These are phyloP conservation scores for Lactarius trivialis DNA, from an alignment of 768 basidiomycete species.

Conservation along the genomic window DNA sequence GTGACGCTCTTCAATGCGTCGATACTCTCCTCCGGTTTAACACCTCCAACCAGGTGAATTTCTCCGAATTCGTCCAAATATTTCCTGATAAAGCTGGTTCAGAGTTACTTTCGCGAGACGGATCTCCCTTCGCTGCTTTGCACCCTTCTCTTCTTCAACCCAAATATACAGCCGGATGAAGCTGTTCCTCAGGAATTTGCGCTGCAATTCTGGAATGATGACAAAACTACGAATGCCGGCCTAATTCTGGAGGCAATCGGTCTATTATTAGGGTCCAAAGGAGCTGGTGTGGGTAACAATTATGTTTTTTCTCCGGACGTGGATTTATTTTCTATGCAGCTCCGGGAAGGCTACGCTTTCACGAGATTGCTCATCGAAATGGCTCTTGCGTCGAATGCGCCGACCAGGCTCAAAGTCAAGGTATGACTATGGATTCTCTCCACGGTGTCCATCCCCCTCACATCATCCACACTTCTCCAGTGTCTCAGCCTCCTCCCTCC, in stretches of 20 bases:
- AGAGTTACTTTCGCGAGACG: constrained; percentile 97
- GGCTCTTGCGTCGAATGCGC: constrained; percentile 90
- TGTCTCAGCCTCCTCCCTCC: constrained; percentile 53
- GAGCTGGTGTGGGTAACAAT: constrained; percentile 44
- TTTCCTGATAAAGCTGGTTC: constrained; percentile 21
- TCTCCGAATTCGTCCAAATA: not conserved
- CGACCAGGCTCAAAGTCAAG: constrained; percentile 81
- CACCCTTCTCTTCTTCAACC: constrained; percentile 65
- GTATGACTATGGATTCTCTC: constrained; percentile 33
- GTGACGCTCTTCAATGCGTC: constrained; percentile 79
- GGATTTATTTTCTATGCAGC: constrained; percentile 33
- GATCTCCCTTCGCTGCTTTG: constrained; percentile 61
- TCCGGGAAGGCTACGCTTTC: constrained; percentile 50
- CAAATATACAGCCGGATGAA: constrained; percentile 49
- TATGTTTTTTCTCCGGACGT: not conserved
- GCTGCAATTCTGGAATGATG: constrained; percentile 92
- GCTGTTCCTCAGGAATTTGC: constrained; percentile 83
- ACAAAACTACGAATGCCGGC: constrained; percentile 75
- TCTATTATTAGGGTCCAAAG: constrained; percentile 74
- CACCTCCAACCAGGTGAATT: constrained; percentile 81
- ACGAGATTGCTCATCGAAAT: constrained; percentile 81
- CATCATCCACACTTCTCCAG: constrained; percentile 36
- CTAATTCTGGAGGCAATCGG: constrained; percentile 81
- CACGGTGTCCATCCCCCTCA: not conserved
- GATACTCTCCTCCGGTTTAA: constrained; percentile 89